phyloP scores from a whole-genome alignment of 495 filamentous ascomycete genomes.

The Venustampulla echinocandica region DNA sequence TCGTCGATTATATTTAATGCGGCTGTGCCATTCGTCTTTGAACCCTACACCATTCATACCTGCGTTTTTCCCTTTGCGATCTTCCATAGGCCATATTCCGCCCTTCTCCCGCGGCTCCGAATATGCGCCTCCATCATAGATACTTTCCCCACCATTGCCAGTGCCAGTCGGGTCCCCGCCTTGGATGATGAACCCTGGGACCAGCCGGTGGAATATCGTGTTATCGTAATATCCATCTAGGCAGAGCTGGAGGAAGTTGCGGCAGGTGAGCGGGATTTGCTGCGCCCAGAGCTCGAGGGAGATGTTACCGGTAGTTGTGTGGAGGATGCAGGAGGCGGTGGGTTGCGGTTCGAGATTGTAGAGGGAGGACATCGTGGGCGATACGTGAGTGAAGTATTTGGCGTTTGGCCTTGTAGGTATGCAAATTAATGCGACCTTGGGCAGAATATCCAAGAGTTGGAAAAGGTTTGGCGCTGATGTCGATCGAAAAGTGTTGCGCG shows the following conservation, averaged over 20 bases:
- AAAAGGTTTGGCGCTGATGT: too few species aligned
- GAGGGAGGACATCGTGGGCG: constrained; percentile 62
- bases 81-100: constrained; percentile 54
- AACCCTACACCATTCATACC: constrained; percentile 51
- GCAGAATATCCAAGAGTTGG: too few species aligned
- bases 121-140: constrained; percentile 79
- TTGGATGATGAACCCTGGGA: constrained; percentile 87
- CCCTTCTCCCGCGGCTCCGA: constrained; percentile 37
- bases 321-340: constrained; percentile 80
- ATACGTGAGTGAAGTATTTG: not conserved
- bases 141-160: constrained; percentile 81
- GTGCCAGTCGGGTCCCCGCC: constrained; percentile 81
- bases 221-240: constrained; percentile 89
- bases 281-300: constrained; percentile 87
- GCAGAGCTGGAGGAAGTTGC: constrained; percentile 93
- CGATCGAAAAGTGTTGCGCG: too few species aligned
- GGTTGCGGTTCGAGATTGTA: constrained; percentile 93
- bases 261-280: constrained; percentile 81
- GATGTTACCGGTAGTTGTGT: constrained; percentile 83
- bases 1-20: constrained; percentile 85
- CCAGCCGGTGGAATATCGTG: constrained; percentile 88
- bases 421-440: constrained; percentile 20
- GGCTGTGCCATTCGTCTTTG: constrained; percentile 83
- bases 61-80: constrained; percentile 46
- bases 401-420: not conserved